Evolutionary conservation across 306 rosid species (phyloP).

Genomic region (Fragaria iinumae): DNA sequence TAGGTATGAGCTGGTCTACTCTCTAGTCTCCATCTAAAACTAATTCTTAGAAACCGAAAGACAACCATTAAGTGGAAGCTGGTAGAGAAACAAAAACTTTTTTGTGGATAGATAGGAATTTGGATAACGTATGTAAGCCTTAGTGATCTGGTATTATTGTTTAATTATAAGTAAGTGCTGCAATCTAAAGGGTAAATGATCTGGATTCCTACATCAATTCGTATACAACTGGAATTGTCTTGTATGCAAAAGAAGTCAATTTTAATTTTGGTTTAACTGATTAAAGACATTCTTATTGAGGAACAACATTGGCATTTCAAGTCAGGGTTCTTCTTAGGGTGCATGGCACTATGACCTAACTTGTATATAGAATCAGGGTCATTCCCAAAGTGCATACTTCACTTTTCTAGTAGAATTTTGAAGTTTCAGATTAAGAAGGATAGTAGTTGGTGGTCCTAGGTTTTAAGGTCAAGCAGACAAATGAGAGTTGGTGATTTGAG

Average conservation of each 20-base stretch:
- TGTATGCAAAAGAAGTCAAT: background rate
- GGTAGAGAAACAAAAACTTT: background rate
- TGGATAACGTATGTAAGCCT: constrained; percentile 6
- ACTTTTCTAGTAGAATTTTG: background rate
- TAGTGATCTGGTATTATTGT: background rate
- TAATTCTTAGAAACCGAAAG: background rate
- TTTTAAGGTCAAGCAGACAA: constrained; percentile 36
- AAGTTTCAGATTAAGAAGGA: background rate
- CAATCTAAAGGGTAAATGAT: constrained; percentile 12
- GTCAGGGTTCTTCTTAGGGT: background rate
- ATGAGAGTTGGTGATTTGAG: constrained; percentile 40
- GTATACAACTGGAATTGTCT: background rate
- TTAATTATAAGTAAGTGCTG: background rate
- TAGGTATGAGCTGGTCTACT: background rate
- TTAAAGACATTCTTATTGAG: background rate
- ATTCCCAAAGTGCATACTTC: background rate
- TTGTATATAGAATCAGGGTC: background rate
- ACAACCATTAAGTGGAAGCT: constrained; percentile 3
- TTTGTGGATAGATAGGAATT: background rate
- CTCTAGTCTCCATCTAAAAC: background rate
- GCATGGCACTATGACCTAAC: background rate
- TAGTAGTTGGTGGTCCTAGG: constrained; percentile 20
- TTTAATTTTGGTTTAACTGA: background rate
- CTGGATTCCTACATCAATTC: constrained; percentile 13
- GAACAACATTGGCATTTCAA: constrained; percentile 1